These are phyloP conservation scores for Ophiostoma piceae DNA, from an alignment of 2,329 filamentous ascomycete genomes.

Conservation along the genomic window DNA sequence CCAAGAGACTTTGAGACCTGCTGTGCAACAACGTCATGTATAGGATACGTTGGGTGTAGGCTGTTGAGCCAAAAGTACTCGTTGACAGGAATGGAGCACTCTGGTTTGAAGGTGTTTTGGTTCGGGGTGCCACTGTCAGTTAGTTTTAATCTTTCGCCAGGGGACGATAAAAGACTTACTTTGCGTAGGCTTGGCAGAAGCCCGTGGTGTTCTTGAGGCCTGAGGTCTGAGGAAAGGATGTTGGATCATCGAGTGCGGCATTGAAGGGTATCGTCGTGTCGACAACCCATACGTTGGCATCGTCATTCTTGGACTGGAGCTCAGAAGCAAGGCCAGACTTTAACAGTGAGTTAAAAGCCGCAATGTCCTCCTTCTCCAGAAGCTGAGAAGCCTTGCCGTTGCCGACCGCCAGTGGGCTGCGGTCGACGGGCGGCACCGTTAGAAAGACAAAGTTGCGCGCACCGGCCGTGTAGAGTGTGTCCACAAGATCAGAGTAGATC, in stretches of 20 bases:
- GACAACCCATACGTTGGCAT: conserved; percentile 32
- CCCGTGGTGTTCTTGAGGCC: conserved; percentile 50
- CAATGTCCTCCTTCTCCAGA: conserved; percentile 29
- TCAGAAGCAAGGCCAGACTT: neutral
- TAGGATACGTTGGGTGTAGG: conserved; percentile 58
- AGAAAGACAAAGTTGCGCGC: conserved; percentile 55
- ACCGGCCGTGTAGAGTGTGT: conserved; percentile 47
- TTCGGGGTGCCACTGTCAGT: neutral
- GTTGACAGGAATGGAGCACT: conserved; percentile 52
- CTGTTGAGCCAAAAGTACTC: conserved; percentile 61
- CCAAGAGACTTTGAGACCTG: conserved; percentile 40
- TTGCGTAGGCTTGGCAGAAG: conserved; percentile 51
- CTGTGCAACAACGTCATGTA: conserved; percentile 56
- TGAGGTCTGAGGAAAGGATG: conserved; percentile 43
- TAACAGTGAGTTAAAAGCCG: conserved; percentile 24
- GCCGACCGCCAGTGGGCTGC: conserved; percentile 36
- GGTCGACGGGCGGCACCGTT: conserved; percentile 50
- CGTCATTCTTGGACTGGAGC: neutral
- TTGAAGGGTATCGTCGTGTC: conserved; percentile 42
- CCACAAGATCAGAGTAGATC: conserved; percentile 40
- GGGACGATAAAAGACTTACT: conserved; percentile 35
- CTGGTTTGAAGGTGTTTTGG: conserved; percentile 37
- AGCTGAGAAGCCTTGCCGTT: conserved; percentile 29
- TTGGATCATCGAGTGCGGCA: conserved; percentile 40
- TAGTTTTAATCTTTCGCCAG: neutral